Evolutionary conservation across 2,329 filamentous ascomycete genomes (phyloP), one percentile per base, ranked within the genome.

Genomic region (Lasiodiplodia hormozganensis): DNA sequence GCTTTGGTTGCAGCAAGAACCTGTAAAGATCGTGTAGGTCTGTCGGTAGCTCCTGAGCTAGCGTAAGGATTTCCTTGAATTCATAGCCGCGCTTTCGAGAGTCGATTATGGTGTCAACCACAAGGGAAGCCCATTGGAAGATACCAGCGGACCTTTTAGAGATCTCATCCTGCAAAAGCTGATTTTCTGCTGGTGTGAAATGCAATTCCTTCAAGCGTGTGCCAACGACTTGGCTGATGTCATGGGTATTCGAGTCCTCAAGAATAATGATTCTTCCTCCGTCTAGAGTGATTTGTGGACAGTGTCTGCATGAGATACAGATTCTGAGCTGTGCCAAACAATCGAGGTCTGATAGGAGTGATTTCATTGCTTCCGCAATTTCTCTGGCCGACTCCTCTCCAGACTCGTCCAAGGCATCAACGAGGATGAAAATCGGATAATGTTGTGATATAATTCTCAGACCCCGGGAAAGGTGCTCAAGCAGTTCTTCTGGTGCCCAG

Each of bases 321-420:
- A 25, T 28, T 10, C 34, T n/a, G n/a, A 47, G 14, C 43, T 8
- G 43, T 11, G 8, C 18, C 7, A 11, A 11, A 11, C 3, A 10
- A 21, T 47, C n/a, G 18, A 21, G 3, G 25, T n/a, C 38, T 40
- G 34, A 18, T 8, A 47, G 2, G 10, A 57, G 3, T 2, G 12
- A 12, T 36, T 57, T 40, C 4, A 40, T 40, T 21, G 36, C 12
- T 16, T 57, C 18, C 14, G 16, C 21, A 3, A 36, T 21, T 34
- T 34, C 8, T 34, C 31, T 34, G 31, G 31, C 31, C 12, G 36
- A n/a, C 21, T 8, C 54, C 10, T 57, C 34, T 6, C 54, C 54
- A 16, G 54, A 34, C 34, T 57, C 54, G 18, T 57, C 54, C 18
- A 57, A 28, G 5, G 54, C 54, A 18, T 57, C 54, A 14, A 57